phyloP scores from a whole-genome alignment of 805 yeast genomes.

The Saturnispora gosingensis region DNA sequence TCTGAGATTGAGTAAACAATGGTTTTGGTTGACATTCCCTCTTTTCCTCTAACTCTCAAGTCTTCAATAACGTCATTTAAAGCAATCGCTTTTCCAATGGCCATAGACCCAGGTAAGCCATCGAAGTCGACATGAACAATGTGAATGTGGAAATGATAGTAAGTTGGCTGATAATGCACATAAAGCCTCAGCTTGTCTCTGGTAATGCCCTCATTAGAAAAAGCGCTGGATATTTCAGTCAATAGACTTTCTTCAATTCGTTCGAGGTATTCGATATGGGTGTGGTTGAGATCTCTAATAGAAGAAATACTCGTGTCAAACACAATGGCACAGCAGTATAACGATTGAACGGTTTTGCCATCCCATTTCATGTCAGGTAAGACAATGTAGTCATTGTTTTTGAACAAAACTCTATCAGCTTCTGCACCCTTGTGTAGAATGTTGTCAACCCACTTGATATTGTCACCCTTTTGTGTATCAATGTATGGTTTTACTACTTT shows the following conservation, averaged over 20 bases:
- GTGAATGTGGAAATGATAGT: slow-evolving; percentile 92
- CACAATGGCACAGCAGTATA: slow-evolving; percentile 74
- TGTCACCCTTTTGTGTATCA: slow-evolving; percentile 60
- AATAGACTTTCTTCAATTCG: slow-evolving; percentile 37
- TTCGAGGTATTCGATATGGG: slow-evolving; percentile 52
- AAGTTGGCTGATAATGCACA: slow-evolving; percentile 92
- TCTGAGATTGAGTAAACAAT: slow-evolving; percentile 66
- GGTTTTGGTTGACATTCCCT: slow-evolving; percentile 50
- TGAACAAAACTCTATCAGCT: slow-evolving; percentile 65
- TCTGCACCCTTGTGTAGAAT: slow-evolving; percentile 78
- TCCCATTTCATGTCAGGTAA: slow-evolving; percentile 99
- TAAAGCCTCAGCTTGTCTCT: slow-evolving; percentile 61
- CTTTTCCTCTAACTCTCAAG: slow-evolving; percentile 40
- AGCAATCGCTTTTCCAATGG: slow-evolving; percentile 72
- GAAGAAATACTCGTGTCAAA: slow-evolving; percentile 60
- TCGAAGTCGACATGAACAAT: slow-evolving; percentile 66
- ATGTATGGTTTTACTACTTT: slow-evolving; percentile 65
- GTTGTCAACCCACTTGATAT: slow-evolving; percentile 85
- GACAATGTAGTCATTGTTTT: slow-evolving; percentile 61
- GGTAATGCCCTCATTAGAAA: slow-evolving; percentile 29
- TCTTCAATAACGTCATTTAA: slow-evolving; percentile 77
- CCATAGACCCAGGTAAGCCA: slow-evolving; percentile 58
- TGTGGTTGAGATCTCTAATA: slow-evolving; percentile 58
- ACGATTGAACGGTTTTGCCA: slow-evolving; percentile 51
- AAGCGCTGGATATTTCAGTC: slow-evolving; percentile 38